These are phyloP conservation scores for Calonectria pseudoreteaudii DNA, from an alignment of 2,329 filamentous ascomycete species.

Conservation along the genomic window DNA sequence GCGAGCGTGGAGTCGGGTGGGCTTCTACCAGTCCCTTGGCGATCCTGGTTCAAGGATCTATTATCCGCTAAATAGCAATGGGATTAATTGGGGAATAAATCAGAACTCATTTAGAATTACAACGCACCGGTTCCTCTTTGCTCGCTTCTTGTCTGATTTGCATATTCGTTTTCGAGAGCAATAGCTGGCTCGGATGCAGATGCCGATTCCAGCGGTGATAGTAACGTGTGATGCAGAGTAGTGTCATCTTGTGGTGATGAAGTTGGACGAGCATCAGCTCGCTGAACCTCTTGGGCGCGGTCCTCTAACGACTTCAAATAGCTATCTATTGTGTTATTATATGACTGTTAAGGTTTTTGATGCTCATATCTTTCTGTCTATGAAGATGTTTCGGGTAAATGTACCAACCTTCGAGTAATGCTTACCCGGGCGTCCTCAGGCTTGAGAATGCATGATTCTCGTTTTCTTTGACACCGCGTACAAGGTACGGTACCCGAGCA, in stretches of 20 bases:
- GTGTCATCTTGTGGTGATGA: background rate
- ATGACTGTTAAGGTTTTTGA: too few relatives aligned
- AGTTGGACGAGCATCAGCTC: background rate
- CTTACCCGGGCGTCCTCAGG: background rate
- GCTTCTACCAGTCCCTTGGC: background rate
- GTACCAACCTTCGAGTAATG: background rate
- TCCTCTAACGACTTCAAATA: slow-evolving; percentile 1
- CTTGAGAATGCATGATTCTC: background rate
- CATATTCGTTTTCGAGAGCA: background rate
- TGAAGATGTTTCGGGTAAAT: background rate
- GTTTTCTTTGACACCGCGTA: background rate
- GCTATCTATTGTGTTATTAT: background rate
- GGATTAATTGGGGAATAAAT: background rate
- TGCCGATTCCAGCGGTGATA: background rate
- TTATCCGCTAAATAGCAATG: background rate
- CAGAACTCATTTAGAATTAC: background rate
- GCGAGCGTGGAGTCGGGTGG: background rate
- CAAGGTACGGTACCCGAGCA: background rate
- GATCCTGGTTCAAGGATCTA: background rate
- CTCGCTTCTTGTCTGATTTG: background rate
- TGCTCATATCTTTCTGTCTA: background rate
- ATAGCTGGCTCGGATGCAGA: background rate
- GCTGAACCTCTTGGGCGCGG: background rate
- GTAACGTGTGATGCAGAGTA: background rate
- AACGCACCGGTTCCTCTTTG: background rate